These are phyloP conservation scores for Boletus tomentosulus DNA, from an alignment of 768 basidiomycete genomes.

Conservation along the genomic window DNA sequence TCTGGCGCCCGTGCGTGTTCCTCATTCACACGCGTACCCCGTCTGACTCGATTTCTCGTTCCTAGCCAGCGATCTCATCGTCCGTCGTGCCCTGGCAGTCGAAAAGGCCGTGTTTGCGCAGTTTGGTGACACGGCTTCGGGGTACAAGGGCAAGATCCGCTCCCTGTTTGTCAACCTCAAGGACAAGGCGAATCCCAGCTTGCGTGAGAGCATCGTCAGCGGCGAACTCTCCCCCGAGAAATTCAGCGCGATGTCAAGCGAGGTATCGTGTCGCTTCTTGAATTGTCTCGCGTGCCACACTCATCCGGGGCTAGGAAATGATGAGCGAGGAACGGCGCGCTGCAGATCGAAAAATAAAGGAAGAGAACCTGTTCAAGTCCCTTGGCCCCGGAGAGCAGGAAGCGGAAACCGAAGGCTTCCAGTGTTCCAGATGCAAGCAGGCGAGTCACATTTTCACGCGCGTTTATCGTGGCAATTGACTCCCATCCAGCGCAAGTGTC, in stretches of 20 bases:
- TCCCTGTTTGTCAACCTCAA: conserved; percentile 91
- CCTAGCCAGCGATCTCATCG: conserved; percentile 65
- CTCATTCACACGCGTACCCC: neutral
- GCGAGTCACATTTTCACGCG: conserved; percentile 30
- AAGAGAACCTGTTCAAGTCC: conserved; percentile 86
- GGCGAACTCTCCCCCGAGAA: conserved; percentile 69
- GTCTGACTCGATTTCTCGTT: conserved; percentile 7
- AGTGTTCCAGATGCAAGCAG: conserved; percentile 93
- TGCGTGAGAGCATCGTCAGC: conserved; percentile 81
- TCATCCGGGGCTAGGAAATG: conserved; percentile 66
- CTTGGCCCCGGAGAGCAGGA: conserved; percentile 85
- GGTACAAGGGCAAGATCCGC: conserved; percentile 78
- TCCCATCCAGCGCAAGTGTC: conserved; percentile 63
- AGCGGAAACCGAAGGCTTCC: conserved; percentile 97
- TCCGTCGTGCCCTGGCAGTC: conserved; percentile 60
- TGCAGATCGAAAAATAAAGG: conserved; percentile 74
- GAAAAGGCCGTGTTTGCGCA: conserved; percentile 59
- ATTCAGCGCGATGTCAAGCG: conserved; percentile 77
- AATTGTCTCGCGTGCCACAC: neutral
- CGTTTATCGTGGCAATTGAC: neutral
- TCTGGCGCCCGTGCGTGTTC: conserved; percentile 77
- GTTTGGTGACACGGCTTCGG: conserved; percentile 41
- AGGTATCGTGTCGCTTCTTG: conserved; percentile 41
- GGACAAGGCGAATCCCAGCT: conserved; percentile 86
- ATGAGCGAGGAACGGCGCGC: conserved; percentile 89